Conservation (phyloP, 345 rosid genomes). For the Bruguiera gymnorhiza region DNA sequence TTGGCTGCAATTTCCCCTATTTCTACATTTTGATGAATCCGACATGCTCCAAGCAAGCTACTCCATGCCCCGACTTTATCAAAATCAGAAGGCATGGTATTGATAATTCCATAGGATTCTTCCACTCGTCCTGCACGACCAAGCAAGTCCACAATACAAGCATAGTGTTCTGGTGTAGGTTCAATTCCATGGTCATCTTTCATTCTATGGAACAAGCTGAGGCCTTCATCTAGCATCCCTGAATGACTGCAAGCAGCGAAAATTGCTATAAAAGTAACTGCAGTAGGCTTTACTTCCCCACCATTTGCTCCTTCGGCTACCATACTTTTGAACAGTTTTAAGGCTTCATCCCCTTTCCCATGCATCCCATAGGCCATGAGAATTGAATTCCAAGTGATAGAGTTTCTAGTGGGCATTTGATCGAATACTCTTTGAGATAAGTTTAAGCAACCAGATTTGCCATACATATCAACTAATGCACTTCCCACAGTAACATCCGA, state of each 20-base stretch:
- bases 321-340: constrained; percentile 58
- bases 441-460: constrained; percentile 76
- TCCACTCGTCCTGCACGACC: constrained; percentile 76
- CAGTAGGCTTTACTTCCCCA: constrained; percentile 59
- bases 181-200: constrained; percentile 48
- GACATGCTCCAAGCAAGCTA: constrained; percentile 82
- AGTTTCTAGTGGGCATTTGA: constrained; percentile 58
- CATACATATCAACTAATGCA: constrained; percentile 88
- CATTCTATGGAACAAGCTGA: constrained; percentile 64
- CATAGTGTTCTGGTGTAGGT: constrained; percentile 76
- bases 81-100: constrained; percentile 47
- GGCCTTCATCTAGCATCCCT: constrained; percentile 77
- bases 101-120: constrained; percentile 57
- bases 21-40: constrained; percentile 61
- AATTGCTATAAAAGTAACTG: constrained; percentile 65
- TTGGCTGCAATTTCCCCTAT: constrained; percentile 72
- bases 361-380: constrained; percentile 96
- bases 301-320: constrained; percentile 26
- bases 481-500: constrained; percentile 84
- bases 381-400: constrained; percentile 83
- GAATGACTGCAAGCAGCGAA: constrained; percentile 92
- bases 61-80: constrained; percentile 77
- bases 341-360: constrained; percentile 68
- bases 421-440: constrained; percentile 56
- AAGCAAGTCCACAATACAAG: constrained; percentile 82